These are phyloP conservation scores for Aurantiochytrium sp. DNA, from an alignment of 108 stramenopile genomes.

Conservation along the genomic window DNA sequence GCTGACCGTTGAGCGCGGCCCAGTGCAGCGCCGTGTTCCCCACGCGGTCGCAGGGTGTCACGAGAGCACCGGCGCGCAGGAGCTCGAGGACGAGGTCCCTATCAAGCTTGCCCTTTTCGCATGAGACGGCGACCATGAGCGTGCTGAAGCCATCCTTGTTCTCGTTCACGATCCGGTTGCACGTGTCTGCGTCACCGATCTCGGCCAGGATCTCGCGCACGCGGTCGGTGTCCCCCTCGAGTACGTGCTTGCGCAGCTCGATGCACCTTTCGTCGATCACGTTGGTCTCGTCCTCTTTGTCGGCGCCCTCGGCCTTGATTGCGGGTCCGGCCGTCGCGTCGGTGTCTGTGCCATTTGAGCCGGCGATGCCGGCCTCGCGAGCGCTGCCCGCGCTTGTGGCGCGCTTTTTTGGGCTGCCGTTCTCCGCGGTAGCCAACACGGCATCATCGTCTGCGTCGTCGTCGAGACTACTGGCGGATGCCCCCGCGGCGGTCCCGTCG, in stretches of 20 bases:
- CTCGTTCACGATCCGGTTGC: not conserved
- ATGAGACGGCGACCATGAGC: slow-evolving; percentile 25
- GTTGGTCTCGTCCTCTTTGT: not conserved
- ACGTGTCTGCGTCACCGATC: not conserved
- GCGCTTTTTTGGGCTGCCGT: not conserved
- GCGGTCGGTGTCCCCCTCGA: not conserved
- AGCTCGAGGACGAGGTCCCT: slow-evolving; percentile 19
- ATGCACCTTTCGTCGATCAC: not conserved
- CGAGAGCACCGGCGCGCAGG: slow-evolving; percentile 22
- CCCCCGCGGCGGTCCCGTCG: too few species aligned
- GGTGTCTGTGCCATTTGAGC: not conserved
- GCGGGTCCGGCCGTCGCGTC: not conserved
- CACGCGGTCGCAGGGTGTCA: not conserved
- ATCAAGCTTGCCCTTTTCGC: slow-evolving; percentile 4
- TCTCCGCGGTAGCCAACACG: too few species aligned
- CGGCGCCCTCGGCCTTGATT: not conserved
- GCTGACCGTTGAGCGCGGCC: slow-evolving; percentile 25
- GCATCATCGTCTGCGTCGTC: too few species aligned
- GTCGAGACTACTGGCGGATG: too few species aligned
- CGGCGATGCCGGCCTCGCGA: not conserved
- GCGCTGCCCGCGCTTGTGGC: not conserved
- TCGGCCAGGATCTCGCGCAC: not conserved
- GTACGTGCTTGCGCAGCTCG: slow-evolving; percentile 4
- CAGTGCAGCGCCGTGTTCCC: slow-evolving; percentile 24
- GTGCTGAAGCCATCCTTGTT: not conserved